A percentile compares a stretch with the other conserved stretches of the same genome.
Conservation (phyloP, 1,139 yeast species). For the Yamadazyma mexicana region DNA sequence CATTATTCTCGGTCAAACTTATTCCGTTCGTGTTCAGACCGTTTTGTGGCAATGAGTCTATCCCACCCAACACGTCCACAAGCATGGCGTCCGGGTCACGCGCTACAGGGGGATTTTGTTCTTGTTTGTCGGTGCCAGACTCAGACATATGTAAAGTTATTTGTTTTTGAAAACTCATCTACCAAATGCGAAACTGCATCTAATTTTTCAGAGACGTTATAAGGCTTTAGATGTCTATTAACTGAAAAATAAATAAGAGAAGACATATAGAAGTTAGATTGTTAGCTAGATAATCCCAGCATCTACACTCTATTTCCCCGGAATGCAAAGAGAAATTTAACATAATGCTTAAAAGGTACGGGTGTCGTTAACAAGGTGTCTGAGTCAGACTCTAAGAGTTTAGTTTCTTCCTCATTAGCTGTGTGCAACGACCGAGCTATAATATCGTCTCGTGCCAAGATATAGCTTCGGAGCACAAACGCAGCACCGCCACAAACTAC, state of each 20-base stretch:
- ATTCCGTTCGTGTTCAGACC: background rate
- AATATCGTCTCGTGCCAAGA: conserved; percentile 46
- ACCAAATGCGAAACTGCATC: background rate
- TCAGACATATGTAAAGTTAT: background rate
- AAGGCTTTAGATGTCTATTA: no score
- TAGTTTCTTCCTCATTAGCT: conserved; percentile 17
- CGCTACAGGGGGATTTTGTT: background rate
- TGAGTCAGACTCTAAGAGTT: conserved; percentile 11
- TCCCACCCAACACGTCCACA: background rate
- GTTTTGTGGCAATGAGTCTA: background rate
- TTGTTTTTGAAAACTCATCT: conserved; percentile 2
- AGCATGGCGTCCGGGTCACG: background rate
- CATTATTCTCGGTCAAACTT: background rate
- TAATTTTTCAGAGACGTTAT: no score
- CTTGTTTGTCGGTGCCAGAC: conserved; percentile 1
- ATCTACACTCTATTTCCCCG: background rate
- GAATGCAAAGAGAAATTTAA: background rate
- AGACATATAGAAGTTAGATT: no score
- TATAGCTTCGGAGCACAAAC: conserved; percentile 47
- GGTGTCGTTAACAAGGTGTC: conserved; percentile 4
- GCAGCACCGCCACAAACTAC: conserved; percentile 40
- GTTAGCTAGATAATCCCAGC: no score
- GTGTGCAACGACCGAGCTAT: conserved; percentile 2
- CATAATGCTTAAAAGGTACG: conserved; percentile 3
- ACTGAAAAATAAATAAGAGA: no score